phyloP scores from a whole-genome alignment of 1,284 basidiomycete species.

The Neonothopanus nambi region DNA sequence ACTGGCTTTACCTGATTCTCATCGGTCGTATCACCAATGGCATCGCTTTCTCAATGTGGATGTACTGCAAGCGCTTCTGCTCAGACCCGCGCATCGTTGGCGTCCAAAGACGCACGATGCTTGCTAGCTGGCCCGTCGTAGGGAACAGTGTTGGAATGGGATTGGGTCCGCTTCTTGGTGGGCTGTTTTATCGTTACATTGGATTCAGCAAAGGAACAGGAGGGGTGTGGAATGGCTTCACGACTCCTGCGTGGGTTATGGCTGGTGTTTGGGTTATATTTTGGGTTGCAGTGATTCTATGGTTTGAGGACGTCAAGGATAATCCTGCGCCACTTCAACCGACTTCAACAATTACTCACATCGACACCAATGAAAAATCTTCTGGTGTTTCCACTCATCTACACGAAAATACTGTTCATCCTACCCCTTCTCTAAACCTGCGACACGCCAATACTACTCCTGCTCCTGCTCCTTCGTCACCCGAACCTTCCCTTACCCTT shows the following conservation, averaged over 20 bases:
- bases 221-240: constrained; percentile 61
- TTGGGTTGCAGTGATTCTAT: constrained; percentile 41
- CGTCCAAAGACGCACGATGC: constrained; percentile 54
- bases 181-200: constrained; percentile 53
- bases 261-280: constrained; percentile 54
- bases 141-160: constrained; percentile 67
- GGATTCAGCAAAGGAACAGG: constrained; percentile 41
- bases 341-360: too few species aligned
- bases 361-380: too few species aligned
- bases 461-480: background rate
- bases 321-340: too few species aligned
- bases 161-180: constrained; percentile 68
- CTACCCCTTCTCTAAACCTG: background rate
- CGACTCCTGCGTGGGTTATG: constrained; percentile 70
- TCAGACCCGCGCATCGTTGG: constrained; percentile 64
- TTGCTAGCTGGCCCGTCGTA: constrained; percentile 63
- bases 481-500: background rate
- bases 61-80: constrained; percentile 62
- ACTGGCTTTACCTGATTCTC: constrained; percentile 47
- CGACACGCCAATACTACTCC: background rate
- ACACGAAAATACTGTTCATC: background rate
- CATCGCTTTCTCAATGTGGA: constrained; percentile 44
- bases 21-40: constrained; percentile 52
- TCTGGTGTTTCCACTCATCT: too few species aligned
- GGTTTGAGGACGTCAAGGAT: constrained; percentile 52